Evolutionary conservation across 192 early-diverging fungal species (phyloP), one percentile per base, ranked within the genome.

Genomic region (Pilobolus umbonatus): DNA sequence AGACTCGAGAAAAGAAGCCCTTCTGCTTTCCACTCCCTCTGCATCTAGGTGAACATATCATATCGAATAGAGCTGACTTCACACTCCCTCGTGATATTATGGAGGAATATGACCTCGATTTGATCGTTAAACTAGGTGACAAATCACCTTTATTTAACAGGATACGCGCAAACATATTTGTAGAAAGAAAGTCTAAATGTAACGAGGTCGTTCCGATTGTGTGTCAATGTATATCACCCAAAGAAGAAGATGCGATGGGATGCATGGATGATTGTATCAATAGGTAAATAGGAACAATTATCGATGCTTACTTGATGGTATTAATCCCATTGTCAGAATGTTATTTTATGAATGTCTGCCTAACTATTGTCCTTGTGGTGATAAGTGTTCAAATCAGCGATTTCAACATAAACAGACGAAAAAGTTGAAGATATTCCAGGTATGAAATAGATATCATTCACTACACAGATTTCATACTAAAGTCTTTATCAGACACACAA

Each of bases 321-420:
- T 7, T 62, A 5, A 32, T 26, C 36, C 22, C 24, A 10, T 32
- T 44, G 5, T 32, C 44, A 69, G 71, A 29, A 75, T 80, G 60
- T 85, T 85, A 77, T 88, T 81, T 64, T 86, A 90, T 52, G 91
- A 93, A 62, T 92, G 88, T 59, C 64, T 71, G 46, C 73, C 78
- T 2, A 75, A 81, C 7, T 51, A 70, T 19, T 94, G 91, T 61
- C 86, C 86, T 1, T 80, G 78, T 24, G 83, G 83, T 11, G 70
- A 79, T 9, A 46, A 74, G 40, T 94, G 91, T 65, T 77, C 84
- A 0, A 94, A 94, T 63, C 87, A 87, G 47, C 61, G 83, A 9
- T 93, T 94, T 52, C 87, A 89, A 48, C 63, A 62, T 39, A 74
- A 64, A 26, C 78, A 86, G 39, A 32, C 42, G 12, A 60, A 80